Evolutionary conservation across 495 filamentous ascomycete genomes (phyloP).

Genomic region (Gamarada debralockiae): DNA sequence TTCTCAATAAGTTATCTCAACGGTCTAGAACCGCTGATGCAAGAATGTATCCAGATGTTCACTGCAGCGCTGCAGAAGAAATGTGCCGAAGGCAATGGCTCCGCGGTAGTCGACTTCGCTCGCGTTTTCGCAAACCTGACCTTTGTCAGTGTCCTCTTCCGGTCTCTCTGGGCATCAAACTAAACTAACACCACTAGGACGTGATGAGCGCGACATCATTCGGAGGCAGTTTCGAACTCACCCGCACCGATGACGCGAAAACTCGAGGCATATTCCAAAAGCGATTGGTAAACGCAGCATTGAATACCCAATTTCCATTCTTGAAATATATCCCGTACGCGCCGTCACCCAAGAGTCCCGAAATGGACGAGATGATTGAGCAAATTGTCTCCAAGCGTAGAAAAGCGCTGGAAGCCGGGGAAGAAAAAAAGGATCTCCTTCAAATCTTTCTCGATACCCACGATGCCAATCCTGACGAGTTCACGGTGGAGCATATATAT

Average conservation of each 20-base stretch:
- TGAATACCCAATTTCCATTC: conserved; percentile 15
- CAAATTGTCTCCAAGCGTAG: conserved; percentile 5
- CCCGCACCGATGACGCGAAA: conserved; percentile 6
- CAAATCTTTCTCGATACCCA: conserved; percentile 21
- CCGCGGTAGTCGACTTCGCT: conserved; percentile 7
- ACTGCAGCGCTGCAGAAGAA: neutral
- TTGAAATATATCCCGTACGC: conserved; percentile 14
- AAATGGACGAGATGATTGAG: conserved; percentile 3
- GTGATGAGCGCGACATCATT: conserved; percentile 18
- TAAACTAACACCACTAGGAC: conserved; percentile 7
- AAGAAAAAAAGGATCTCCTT: conserved; percentile 14
- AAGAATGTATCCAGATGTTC: conserved; percentile 11
- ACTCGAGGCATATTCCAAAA: conserved; percentile 1
- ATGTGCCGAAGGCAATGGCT: conserved; percentile 6
- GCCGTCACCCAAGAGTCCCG: neutral
- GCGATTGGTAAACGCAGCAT: conserved; percentile 4
- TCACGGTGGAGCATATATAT: conserved; percentile 13
- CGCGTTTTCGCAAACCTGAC: conserved; percentile 12
- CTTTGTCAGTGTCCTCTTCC: conserved; percentile 1
- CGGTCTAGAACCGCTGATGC: conserved; percentile 13
- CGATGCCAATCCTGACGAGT: conserved; percentile 10
- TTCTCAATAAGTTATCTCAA: conserved; percentile 20
- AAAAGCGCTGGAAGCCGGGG: conserved; percentile 5
- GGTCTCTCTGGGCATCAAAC: neutral
- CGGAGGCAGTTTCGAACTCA: conserved; percentile 14